These are phyloP conservation scores for Suhomyces kilbournensis DNA, from an alignment of 805 yeast species.

Conservation along the genomic window DNA sequence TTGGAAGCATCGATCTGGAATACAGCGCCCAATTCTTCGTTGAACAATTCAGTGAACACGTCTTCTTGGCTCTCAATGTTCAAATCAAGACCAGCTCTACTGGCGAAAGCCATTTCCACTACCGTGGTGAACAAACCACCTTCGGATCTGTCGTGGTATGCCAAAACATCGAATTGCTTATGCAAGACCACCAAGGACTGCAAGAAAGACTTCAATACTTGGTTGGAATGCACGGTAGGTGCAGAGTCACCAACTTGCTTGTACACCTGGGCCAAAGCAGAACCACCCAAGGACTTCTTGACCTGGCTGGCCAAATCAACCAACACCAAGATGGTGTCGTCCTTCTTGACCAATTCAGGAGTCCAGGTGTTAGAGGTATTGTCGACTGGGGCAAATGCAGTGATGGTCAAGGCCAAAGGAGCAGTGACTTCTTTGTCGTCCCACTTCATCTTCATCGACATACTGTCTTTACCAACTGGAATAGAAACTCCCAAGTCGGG, in stretches of 20 bases:
- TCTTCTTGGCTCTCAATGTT: constrained; percentile 41
- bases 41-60: constrained; percentile 62
- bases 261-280: constrained; percentile 93
- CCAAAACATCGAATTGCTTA: constrained; percentile 58
- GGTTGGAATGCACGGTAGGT: constrained; percentile 77
- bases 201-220: constrained; percentile 65
- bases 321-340: constrained; percentile 62
- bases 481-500: constrained; percentile 88
- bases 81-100: constrained; percentile 77
- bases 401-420: constrained; percentile 87
- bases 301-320: constrained; percentile 70
- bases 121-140: constrained; percentile 90
- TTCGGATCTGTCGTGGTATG: constrained; percentile 95
- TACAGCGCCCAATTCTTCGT: constrained; percentile 94
- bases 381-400: constrained; percentile 86
- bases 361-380: constrained; percentile 94
- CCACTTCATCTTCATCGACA: constrained; percentile 99
- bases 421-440: constrained; percentile 86
- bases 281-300: constrained; percentile 75
- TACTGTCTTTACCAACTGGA: constrained; percentile 98
- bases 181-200: constrained; percentile 72
- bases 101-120: constrained; percentile 96
- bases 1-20: constrained; percentile 73
- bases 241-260: constrained; percentile 77
- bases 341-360: constrained; percentile 62